Conservation (phyloP, 768 basidiomycete genomes). For the Butyriboletus loyo region DNA sequence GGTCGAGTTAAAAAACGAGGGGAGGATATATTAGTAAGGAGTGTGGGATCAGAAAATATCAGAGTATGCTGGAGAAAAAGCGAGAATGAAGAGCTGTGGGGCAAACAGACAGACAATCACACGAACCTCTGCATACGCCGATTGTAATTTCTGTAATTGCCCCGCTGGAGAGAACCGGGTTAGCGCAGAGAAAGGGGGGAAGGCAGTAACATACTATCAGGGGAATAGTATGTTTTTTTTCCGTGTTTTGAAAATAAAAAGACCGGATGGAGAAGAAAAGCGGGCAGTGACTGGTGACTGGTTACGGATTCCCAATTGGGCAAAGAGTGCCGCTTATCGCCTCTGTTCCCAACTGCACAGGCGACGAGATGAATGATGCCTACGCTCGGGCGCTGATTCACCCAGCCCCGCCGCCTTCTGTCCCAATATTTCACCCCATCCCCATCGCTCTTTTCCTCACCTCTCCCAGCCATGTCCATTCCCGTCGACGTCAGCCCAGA, state of each 20-base stretch:
- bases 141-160: not conserved
- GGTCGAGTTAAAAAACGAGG: constrained; percentile 6
- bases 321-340: no score
- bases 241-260: not conserved
- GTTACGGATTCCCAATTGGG: not conserved
- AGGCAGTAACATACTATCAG: no score
- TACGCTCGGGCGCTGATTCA: not conserved
- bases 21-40: constrained; percentile 8
- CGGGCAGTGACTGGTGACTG: no score
- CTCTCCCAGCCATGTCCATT: constrained; percentile 13
- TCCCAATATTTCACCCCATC: not conserved
- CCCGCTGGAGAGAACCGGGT: not conserved
- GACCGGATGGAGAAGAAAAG: not conserved
- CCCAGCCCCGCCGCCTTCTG: no score
- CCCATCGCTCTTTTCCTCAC: not conserved
- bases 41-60: constrained; percentile 1
- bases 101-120: not conserved
- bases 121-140: constrained; percentile 19
- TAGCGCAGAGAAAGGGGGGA: not conserved
- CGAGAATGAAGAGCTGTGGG: not conserved
- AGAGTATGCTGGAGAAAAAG: constrained; percentile 9
- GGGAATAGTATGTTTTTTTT: not conserved
- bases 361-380: no score
- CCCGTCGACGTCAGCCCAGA: constrained; percentile 29
- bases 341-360: not conserved